phyloP scores from a whole-genome alignment of 495 filamentous ascomycete species.

The Glutinoglossum americanum region DNA sequence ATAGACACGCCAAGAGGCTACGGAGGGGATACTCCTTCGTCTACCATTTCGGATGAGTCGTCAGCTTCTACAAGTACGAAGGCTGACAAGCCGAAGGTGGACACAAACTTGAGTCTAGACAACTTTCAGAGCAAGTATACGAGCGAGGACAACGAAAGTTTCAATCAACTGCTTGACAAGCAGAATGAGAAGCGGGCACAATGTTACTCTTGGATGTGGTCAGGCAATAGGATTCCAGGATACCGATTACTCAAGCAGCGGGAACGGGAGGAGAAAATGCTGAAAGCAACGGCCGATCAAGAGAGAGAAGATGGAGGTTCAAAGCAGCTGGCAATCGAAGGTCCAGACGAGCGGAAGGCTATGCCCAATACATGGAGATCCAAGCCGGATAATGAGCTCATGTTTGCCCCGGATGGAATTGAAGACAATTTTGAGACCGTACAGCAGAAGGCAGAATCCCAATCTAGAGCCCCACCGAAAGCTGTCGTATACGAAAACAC shows the following conservation, averaged over 20 bases:
- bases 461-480: slow-evolving; percentile 57
- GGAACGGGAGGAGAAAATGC: slow-evolving; percentile 34
- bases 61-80: slow-evolving; percentile 9
- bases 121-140: slow-evolving; percentile 86
- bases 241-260: slow-evolving; percentile 69
- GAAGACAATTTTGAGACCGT: slow-evolving; percentile 46
- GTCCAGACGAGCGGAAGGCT: slow-evolving; percentile 48
- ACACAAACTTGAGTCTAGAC: slow-evolving; percentile 61
- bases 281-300: slow-evolving; percentile 23
- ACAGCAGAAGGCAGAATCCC: slow-evolving; percentile 40
- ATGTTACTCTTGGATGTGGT: slow-evolving; percentile 76
- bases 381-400: slow-evolving; percentile 58
- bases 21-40: slow-evolving; percentile 15
- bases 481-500: slow-evolving; percentile 71
- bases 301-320: slow-evolving; percentile 25
- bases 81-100: slow-evolving; percentile 27
- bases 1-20: slow-evolving; percentile 30
- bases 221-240: slow-evolving; percentile 69
- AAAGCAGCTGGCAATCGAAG: slow-evolving; percentile 29
- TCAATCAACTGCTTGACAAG: slow-evolving; percentile 79
- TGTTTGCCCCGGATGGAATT: slow-evolving; percentile 62
- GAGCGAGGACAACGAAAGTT: slow-evolving; percentile 90
- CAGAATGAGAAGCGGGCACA: slow-evolving; percentile 66
- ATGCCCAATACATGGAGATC: slow-evolving; percentile 57
- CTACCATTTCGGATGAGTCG: slow-evolving; percentile 7